Conservation (phyloP, 345 rosid species). For the Eucalyptus dawsonii region DNA sequence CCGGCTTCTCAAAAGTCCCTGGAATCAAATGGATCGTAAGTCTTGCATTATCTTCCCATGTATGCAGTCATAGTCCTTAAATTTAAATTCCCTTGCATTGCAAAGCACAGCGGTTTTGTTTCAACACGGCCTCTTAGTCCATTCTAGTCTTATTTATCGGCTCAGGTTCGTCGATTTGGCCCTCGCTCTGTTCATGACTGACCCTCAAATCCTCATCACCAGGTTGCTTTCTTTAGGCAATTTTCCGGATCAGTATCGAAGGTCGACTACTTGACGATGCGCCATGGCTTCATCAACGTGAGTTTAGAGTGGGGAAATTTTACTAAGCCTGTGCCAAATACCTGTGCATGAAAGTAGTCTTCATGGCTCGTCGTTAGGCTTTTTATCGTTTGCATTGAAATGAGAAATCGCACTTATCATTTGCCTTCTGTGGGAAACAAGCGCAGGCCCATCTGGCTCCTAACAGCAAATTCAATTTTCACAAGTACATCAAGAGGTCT, state of each 20-base stretch:
- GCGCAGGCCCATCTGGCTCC: slow-evolving; percentile 45
- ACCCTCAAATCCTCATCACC: background rate
- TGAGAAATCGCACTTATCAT: background rate
- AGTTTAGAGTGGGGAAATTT: background rate
- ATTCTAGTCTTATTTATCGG: background rate
- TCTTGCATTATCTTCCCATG: background rate
- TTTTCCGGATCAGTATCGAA: slow-evolving; percentile 35
- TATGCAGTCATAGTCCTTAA: background rate
- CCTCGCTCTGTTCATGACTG: background rate
- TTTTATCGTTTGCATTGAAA: background rate
- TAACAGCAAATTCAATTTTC: slow-evolving; percentile 40
- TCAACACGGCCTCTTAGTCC: background rate
- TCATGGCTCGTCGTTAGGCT: fast-evolving
- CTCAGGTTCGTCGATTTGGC: background rate
- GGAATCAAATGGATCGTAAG: slow-evolving; percentile 41
- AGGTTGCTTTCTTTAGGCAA: slow-evolving; percentile 56
- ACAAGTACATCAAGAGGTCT: slow-evolving; percentile 43
- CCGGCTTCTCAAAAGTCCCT: slow-evolving; percentile 15
- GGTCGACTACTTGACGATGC: slow-evolving; percentile 53
- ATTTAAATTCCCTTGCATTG: background rate
- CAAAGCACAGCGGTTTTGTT: too few relatives aligned
- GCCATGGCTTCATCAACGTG: slow-evolving; percentile 53
- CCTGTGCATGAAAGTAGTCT: background rate
- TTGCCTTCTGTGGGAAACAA: background rate
- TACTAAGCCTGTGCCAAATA: background rate